These are phyloP conservation scores for Lipomyces yarrowii DNA, from an alignment of 1,139 yeast species.

Conservation along the genomic window DNA sequence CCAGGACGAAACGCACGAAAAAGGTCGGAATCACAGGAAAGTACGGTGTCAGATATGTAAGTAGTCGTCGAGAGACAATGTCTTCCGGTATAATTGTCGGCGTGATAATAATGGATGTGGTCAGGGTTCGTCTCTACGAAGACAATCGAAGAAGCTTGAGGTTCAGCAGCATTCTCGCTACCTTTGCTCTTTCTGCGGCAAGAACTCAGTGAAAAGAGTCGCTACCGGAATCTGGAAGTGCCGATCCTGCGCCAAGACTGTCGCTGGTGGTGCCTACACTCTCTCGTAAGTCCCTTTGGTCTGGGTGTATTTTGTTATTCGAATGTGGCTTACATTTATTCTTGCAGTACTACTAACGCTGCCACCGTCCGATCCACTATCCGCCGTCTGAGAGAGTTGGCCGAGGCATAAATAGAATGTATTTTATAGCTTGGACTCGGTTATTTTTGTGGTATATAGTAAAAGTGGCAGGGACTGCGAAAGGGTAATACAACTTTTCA, in stretches of 20 bases:
- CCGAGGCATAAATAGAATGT: slow-evolving; percentile 77
- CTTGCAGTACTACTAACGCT: slow-evolving; percentile 83
- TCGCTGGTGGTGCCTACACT: slow-evolving; percentile 99
- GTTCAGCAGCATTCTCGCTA: slow-evolving; percentile 98
- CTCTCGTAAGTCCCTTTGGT: slow-evolving; percentile 56
- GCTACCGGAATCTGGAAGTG: slow-evolving; percentile 99
- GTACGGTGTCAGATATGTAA: slow-evolving; percentile 96
- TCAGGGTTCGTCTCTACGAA: slow-evolving; percentile 93
- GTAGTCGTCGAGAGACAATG: slow-evolving; percentile 1
- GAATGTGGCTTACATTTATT: not conserved
- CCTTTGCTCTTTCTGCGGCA: slow-evolving; percentile 99
- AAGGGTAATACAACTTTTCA: not conserved
- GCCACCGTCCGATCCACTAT: slow-evolving; percentile 99
- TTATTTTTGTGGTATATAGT: slow-evolving; percentile 9
- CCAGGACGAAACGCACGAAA: slow-evolving; percentile 99
- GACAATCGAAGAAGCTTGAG: slow-evolving; percentile 99
- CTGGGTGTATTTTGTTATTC: not conserved
- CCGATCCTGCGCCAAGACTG: slow-evolving; percentile 90
- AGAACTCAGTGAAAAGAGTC: slow-evolving; percentile 96
- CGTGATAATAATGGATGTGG: not conserved
- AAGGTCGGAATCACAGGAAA: slow-evolving; percentile 99
- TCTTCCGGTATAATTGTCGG: not conserved
- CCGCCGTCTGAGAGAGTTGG: slow-evolving; percentile 99
- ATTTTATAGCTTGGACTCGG: slow-evolving; percentile 15
- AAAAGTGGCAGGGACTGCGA: not conserved